phyloP scores from a whole-genome alignment of 2,329 filamentous ascomycete species.

The Aspergillus felis region DNA sequence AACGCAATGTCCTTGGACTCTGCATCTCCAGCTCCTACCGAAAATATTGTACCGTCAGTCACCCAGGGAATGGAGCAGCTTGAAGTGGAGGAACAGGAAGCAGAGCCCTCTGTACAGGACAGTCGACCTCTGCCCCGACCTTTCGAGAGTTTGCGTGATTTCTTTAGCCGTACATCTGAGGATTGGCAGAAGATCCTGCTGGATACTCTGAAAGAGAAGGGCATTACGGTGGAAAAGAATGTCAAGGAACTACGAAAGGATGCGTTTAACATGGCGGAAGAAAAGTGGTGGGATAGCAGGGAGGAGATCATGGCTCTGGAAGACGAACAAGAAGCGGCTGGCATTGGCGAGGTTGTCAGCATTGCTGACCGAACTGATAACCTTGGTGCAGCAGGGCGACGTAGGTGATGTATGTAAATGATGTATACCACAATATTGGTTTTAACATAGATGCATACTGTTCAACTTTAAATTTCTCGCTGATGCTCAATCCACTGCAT shows the following conservation, averaged over 20 bases:
- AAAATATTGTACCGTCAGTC: slow-evolving; percentile 34
- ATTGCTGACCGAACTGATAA: slow-evolving; percentile 66
- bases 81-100: slow-evolving; percentile 37
- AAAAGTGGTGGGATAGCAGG: slow-evolving; percentile 98
- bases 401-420: slow-evolving; percentile 33
- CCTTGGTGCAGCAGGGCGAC: slow-evolving; percentile 43
- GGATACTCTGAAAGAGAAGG: slow-evolving; percentile 66
- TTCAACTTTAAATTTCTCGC: background rate
- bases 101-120: slow-evolving; percentile 58
- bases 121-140: slow-evolving; percentile 72
- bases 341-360: slow-evolving; percentile 91
- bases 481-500: background rate
- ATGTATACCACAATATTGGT: background rate
- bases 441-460: background rate
- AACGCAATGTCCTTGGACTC: slow-evolving; percentile 44
- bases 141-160: slow-evolving; percentile 87
- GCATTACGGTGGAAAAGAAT: slow-evolving; percentile 52
- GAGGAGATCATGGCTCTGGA: slow-evolving; percentile 90
- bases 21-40: slow-evolving; percentile 34
- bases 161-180: slow-evolving; percentile 80
- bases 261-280: slow-evolving; percentile 86
- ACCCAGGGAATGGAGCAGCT: slow-evolving; percentile 35
- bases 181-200: slow-evolving; percentile 90
- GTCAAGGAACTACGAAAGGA: slow-evolving; percentile 90
- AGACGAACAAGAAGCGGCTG: slow-evolving; percentile 92